A percentile compares a stretch with the other conserved stretches of the same genome.
Evolutionary conservation across 352 stramenopile species (phyloP).

Genomic region (Globisporangium cylindrosporum): DNA sequence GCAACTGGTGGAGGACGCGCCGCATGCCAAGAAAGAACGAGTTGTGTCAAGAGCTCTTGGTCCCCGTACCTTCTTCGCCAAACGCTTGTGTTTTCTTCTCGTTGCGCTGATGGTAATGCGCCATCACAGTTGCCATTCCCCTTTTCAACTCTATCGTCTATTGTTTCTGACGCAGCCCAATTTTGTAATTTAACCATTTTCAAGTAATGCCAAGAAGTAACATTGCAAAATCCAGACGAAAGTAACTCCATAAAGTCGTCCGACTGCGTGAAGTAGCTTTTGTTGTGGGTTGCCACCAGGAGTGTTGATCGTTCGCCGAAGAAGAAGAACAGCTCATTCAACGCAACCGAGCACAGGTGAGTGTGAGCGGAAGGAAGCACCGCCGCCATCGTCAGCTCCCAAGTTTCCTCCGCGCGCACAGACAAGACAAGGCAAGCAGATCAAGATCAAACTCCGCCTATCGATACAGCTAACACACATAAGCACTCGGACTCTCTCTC

Average conservation of each 20-base stretch:
- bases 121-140: no score
- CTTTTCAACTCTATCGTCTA: no score
- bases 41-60: no score
- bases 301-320: slow-evolving; percentile 1
- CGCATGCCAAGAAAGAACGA: slow-evolving; percentile 14
- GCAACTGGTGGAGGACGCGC: slow-evolving; percentile 27
- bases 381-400: neutral
- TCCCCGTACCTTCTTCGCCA: neutral
- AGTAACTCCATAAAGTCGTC: neutral
- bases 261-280: neutral
- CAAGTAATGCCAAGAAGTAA: neutral
- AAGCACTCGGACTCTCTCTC: neutral
- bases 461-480: neutral
- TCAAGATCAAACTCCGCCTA: neutral
- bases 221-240: neutral
- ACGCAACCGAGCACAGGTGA: neutral
- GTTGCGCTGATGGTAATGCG: neutral
- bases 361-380: neutral
- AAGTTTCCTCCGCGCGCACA: neutral
- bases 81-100: neutral
- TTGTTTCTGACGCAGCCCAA: neutral
- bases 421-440: neutral
- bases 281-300: neutral
- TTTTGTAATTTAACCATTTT: neutral
- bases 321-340: neutral